Evolutionary conservation across 306 rosid species (phyloP), one percentile per base, ranked within the genome.

Genomic region (Elaeagnus macrophylla): DNA sequence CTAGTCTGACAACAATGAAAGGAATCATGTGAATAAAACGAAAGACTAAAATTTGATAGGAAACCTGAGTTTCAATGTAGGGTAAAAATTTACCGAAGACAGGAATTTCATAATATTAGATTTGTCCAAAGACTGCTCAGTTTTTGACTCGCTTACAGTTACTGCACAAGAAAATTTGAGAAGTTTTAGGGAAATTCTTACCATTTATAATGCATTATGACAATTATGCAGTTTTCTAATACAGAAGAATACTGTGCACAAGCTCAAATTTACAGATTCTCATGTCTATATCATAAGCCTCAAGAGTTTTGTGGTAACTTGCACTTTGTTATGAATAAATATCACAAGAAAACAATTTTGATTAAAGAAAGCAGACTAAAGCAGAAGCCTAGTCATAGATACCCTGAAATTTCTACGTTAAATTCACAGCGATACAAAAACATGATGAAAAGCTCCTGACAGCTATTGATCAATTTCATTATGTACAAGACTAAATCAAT

Each of bases 1-100:
- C 70, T 56, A 58, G 60, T 62, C 97, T 90, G 78, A 77, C 79
- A 55, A 67, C 62, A 70, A 61, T 57, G 45, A 72, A 62, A 61
- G 57, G 56, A 19, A 50, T 61, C 70, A 54, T 51, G 53, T 18
- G 43, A 53, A 66, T 55, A 56, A 51, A 51, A 54, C 12, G 59
- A 49, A 37, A 18, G 63, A 36, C 53, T 47, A 38, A 46, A 61
- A 51, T 25, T 46, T 72, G 12, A 40, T 58, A 67, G 55, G 25
- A 51, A 53, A 51, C 32, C 37, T 12, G 17, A 38, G 20, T 36
- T 39, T 43, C 38, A 41, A 63, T 41, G 71, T n/a, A 51, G 9
- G 15, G 41, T 65, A 44, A 57, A 64, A 60, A 39, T 39, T 66
- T 77, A 87, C 97, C 81, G 12, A 38, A 51, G 68, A 48, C 37